Evolutionary conservation across 345 rosid genomes (phyloP).

Genomic region (Eucalyptus lansdowneana): DNA sequence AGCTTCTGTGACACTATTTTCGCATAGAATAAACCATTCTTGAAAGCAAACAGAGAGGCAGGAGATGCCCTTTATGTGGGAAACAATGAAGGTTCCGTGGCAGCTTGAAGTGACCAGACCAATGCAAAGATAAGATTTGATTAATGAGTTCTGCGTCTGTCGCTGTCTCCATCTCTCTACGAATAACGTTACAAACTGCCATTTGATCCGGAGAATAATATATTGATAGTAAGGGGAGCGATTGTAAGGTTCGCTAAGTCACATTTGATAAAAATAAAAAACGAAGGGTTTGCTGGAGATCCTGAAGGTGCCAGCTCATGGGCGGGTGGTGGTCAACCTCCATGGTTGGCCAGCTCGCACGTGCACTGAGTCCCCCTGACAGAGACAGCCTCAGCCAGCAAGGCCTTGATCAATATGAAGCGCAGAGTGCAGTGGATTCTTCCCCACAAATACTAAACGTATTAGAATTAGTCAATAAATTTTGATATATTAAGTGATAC

Average conservation of each 20-base stretch:
- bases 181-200: background rate
- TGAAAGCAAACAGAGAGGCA: background rate
- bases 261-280: background rate
- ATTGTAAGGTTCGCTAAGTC: background rate
- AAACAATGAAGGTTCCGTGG: background rate
- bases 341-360: constrained; percentile 1
- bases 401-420: background rate
- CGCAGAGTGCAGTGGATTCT: background rate
- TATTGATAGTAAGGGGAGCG: background rate
- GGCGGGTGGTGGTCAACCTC: background rate
- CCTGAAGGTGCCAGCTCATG: background rate
- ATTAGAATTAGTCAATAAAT: background rate
- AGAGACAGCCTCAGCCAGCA: background rate
- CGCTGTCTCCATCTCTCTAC: background rate
- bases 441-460: background rate
- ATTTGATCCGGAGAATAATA: background rate
- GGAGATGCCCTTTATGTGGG: background rate
- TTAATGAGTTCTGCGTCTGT: background rate
- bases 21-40: background rate
- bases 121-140: background rate
- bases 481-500: background rate
- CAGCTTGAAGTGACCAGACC: background rate
- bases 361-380: background rate
- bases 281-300: background rate
- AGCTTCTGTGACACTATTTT: background rate